Evolutionary conservation across 2,329 filamentous ascomycete species (phyloP).

Genomic region (Colletotrichum spaethianum): DNA sequence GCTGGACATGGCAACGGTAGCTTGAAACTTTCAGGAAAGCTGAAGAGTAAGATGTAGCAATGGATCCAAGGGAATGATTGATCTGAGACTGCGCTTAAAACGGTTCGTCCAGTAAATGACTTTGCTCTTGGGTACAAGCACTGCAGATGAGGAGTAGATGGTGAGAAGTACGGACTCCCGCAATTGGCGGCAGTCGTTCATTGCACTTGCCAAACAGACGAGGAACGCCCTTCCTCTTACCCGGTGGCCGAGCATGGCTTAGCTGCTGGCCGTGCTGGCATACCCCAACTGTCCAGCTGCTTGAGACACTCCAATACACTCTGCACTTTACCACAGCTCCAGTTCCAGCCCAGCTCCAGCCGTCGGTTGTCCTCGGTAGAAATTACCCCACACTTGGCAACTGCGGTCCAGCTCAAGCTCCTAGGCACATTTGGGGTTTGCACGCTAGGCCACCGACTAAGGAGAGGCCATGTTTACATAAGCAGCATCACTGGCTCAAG

Average conservation of each 20-base stretch:
- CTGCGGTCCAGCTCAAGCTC: constrained; percentile 17
- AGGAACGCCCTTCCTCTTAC: constrained; percentile 7
- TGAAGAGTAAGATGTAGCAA: background rate
- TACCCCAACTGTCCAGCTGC: constrained; percentile 17
- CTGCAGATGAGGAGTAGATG: constrained; percentile 16
- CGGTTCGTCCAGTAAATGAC: constrained; percentile 11
- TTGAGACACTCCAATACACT: constrained; percentile 22
- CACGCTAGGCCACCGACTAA: constrained; percentile 8
- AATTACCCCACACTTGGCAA: constrained; percentile 40
- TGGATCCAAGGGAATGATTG: background rate
- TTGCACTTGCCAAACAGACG: background rate
- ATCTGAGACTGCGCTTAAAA: background rate
- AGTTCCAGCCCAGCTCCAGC: background rate
- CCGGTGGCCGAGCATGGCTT: constrained; percentile 8
- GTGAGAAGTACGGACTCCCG: background rate
- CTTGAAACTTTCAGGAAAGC: background rate
- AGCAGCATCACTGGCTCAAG: background rate
- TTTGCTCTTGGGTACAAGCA: background rate
- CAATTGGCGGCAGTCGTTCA: background rate
- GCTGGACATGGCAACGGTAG: constrained; percentile 68
- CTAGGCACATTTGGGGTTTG: constrained; percentile 21
- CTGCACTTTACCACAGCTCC: constrained; percentile 6
- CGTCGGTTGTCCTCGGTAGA: constrained; percentile 20
- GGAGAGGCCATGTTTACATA: background rate
- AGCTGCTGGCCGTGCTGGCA: constrained; percentile 13